A percentile compares a stretch with the other conserved stretches of the same genome.
Evolutionary conservation across 768 basidiomycete species (phyloP).

Genomic region (Psilocybe cyanescens): DNA sequence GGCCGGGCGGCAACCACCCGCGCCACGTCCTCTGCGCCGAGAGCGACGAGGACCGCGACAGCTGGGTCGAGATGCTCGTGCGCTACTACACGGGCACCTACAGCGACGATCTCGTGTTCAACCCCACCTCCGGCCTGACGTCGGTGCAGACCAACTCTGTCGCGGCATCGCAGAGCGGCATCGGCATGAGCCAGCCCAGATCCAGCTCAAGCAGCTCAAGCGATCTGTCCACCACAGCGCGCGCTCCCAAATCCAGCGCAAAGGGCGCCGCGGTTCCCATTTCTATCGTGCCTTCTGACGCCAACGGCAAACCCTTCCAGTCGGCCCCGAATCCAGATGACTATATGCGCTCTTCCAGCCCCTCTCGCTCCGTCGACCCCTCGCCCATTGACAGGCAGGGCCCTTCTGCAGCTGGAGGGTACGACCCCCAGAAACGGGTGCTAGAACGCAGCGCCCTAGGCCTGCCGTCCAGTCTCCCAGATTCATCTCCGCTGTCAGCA

Average conservation of each 20-base stretch:
- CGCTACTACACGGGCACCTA: slow-evolving; percentile 84
- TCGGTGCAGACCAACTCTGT: slow-evolving; percentile 27
- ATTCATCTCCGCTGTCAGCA: slow-evolving; percentile 65
- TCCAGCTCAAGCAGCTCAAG: slow-evolving; percentile 55
- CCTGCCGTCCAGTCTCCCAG: slow-evolving; percentile 54
- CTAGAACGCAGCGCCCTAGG: slow-evolving; percentile 38
- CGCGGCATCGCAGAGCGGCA: slow-evolving; percentile 24
- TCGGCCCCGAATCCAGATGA: slow-evolving; percentile 41
- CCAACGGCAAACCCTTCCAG: too few species aligned
- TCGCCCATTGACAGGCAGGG: slow-evolving; percentile 48
- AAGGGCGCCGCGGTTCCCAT: slow-evolving; percentile 58
- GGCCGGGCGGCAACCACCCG: slow-evolving; percentile 67
- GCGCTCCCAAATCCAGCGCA: slow-evolving; percentile 36
- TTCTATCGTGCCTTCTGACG: slow-evolving; percentile 58
- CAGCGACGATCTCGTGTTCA: slow-evolving; percentile 64
- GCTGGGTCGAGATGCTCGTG: slow-evolving; percentile 94
- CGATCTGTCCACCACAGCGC: slow-evolving; percentile 34
- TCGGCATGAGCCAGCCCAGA: slow-evolving; percentile 48
- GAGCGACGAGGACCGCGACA: slow-evolving; percentile 91
- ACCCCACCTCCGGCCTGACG: slow-evolving; percentile 38
- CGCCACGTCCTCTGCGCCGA: slow-evolving; percentile 97
- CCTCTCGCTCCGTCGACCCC: slow-evolving; percentile 55
- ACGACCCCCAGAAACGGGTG: slow-evolving; percentile 10
- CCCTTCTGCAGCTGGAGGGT: slow-evolving; percentile 22
- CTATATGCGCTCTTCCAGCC: slow-evolving; percentile 50